phyloP scores from a whole-genome alignment of 2,329 filamentous ascomycete species.

The Colletotrichum simmondsii region DNA sequence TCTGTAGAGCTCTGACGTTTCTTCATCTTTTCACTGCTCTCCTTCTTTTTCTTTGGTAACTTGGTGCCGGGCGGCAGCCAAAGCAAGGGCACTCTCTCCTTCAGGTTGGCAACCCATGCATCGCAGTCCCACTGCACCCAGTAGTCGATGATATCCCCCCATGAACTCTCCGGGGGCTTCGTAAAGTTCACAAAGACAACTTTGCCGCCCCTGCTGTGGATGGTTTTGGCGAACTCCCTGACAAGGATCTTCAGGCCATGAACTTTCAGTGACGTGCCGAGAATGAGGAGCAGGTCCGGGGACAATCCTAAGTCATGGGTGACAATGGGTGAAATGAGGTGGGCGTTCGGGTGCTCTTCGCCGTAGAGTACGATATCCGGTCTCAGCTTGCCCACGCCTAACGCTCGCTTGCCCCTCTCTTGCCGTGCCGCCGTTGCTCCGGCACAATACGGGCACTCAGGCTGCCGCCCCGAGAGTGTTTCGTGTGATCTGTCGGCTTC shows the following conservation, averaged over 20 bases:
- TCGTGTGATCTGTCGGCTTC: constrained; percentile 64
- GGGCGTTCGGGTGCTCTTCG: constrained; percentile 76
- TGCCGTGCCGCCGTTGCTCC: constrained; percentile 71
- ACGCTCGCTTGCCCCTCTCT: constrained; percentile 73
- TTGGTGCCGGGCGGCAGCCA: constrained; percentile 63
- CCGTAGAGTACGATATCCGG: constrained; percentile 81
- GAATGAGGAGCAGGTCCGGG: constrained; percentile 75
- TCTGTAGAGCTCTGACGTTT: constrained; percentile 23
- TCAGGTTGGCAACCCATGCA: constrained; percentile 75
- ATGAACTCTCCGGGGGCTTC: constrained; percentile 76
- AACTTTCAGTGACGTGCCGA: constrained; percentile 77
- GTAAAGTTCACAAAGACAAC: constrained; percentile 81
- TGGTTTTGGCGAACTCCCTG: constrained; percentile 76
- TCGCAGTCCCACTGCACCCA: constrained; percentile 83
- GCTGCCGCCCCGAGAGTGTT: constrained; percentile 72
- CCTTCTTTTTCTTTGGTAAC: constrained; percentile 53
- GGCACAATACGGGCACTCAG: constrained; percentile 74
- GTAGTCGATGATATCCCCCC: constrained; percentile 79
- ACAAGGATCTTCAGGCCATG: constrained; percentile 79
- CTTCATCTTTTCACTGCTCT: constrained; percentile 36
- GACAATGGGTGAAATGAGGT: constrained; percentile 75
- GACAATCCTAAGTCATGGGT: constrained; percentile 73
- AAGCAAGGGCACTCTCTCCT: constrained; percentile 66
- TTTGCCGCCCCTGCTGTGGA: constrained; percentile 74
- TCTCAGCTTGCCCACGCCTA: constrained; percentile 74